Evolutionary conservation across 2,329 filamentous ascomycete genomes (phyloP).

Genomic region (Fusarium abutilonis): DNA sequence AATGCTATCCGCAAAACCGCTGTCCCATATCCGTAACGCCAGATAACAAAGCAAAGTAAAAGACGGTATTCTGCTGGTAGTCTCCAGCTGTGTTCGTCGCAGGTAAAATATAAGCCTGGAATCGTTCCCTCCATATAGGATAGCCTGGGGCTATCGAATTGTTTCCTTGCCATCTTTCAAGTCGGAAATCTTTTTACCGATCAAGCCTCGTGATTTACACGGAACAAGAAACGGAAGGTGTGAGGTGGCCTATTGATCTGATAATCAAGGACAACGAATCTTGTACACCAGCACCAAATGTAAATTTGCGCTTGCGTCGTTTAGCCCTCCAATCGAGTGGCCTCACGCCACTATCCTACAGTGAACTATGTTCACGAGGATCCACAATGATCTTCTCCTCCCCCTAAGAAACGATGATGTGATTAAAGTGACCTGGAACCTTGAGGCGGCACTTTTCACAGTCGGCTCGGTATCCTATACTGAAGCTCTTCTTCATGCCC

Average conservation of each 20-base stretch:
- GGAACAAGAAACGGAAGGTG: background rate
- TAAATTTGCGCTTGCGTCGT: conserved; percentile 18
- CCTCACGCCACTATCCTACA: conserved; percentile 45
- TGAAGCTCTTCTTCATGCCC: conserved; percentile 75
- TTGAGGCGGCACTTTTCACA: conserved; percentile 81
- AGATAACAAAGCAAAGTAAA: conserved; percentile 18
- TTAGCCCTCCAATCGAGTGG: conserved; percentile 38
- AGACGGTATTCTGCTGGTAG: conserved; percentile 14
- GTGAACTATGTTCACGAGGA: conserved; percentile 24
- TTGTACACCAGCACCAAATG: no score
- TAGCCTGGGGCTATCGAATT: background rate
- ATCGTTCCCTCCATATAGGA: background rate
- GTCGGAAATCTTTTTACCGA: background rate
- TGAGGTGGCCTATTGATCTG: background rate
- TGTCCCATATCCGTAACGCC: conserved; percentile 28
- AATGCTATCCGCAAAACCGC: conserved; percentile 34
- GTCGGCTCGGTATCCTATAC: conserved; percentile 80
- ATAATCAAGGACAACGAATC: background rate
- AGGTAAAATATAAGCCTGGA: background rate
- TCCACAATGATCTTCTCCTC: conserved; percentile 44
- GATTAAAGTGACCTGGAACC: conserved; percentile 82
- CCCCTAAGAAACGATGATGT: conserved; percentile 74
- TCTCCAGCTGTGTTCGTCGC: conserved; percentile 1
- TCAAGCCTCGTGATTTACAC: background rate
- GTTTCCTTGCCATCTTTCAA: background rate